These are phyloP conservation scores for Cyclanthera cordifolia DNA, from an alignment of 306 rosid genomes.

Conservation along the genomic window DNA sequence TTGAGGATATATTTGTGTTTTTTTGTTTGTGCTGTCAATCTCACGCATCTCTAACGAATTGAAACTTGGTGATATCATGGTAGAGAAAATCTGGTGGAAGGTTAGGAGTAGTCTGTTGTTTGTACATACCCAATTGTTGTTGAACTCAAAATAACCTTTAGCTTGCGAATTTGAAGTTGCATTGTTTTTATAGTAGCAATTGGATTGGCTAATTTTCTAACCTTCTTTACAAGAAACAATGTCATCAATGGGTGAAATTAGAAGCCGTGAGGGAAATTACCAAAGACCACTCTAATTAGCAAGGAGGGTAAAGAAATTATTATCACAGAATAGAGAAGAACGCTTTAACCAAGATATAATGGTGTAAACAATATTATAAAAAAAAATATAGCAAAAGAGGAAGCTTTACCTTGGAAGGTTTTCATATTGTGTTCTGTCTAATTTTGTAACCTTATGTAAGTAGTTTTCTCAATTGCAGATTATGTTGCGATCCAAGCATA, in stretches of 20 bases:
- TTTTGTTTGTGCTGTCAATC: not conserved
- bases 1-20: not conserved
- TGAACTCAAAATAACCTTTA: not conserved
- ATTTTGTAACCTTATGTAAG: not conserved
- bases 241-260: no score
- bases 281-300: no score
- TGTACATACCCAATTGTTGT: no score
- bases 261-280: no score
- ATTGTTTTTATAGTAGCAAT: not conserved
- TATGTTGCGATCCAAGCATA: constrained; percentile 75
- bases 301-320: no score
- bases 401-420: no score
- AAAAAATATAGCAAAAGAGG: no score
- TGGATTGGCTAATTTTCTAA: not conserved
- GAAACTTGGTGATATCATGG: not conserved
- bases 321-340: no score
- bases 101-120: not conserved
- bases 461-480: constrained; percentile 27
- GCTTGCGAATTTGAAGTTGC: not conserved
- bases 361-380: no score
- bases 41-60: not conserved
- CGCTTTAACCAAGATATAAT: no score
- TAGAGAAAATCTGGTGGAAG: not conserved
- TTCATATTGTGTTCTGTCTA: no score
- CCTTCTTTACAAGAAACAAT: no score